Evolutionary conservation across 768 basidiomycete genomes (phyloP), one percentile per base, ranked within the genome.

Genomic region (Mrakia frigida): DNA sequence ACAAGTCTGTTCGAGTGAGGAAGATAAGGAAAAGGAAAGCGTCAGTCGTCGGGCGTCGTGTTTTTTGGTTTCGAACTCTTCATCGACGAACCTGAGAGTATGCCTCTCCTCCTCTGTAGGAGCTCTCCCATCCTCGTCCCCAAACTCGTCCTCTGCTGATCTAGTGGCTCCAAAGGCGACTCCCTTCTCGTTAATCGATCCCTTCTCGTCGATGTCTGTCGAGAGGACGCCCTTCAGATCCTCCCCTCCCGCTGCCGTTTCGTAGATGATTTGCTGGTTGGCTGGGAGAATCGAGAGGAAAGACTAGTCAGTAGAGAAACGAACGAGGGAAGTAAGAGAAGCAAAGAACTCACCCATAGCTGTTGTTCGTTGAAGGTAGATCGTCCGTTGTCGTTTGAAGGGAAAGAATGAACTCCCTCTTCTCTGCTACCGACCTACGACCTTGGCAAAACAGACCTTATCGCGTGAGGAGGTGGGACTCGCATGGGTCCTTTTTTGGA

Each of bases 91-190:
- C 56, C 74, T 37, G 14, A 76, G 59, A 9, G 59, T 50, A 3
- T 61, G 31, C 41, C 56, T 56, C 69, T 76, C 75, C 61, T 76
- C 75, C 9, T 76, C 75, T 1, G 75, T 76, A n/a, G 75, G 75
- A 31, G 25, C 1, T 16, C 43, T 0, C 5, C 75, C 75, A 18
- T 70, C 59, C n/a, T 39, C 56, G 28, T 71, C 75, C 11, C 33
- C 65, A 25, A 35, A 39, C 39, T 43, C 73, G 7, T 65, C 73
- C n/a, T 46, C 73, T 3, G 60, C 73, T 31, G 52, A 2, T n/a
- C 60, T 3, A 41, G 33, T 52, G 1, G 46, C 69, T 7, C 50
- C 69, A 9, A 46, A 46, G 69, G 28, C 69, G 31, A 18, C 16
- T 43, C 46, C 43, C 69, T 70, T 70, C 69, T 70, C 69, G 46